A percentile compares a stretch with the other conserved stretches of the same genome.
Evolutionary conservation across 805 yeast genomes (phyloP).

Genomic region (Myxozyma nipponensis): DNA sequence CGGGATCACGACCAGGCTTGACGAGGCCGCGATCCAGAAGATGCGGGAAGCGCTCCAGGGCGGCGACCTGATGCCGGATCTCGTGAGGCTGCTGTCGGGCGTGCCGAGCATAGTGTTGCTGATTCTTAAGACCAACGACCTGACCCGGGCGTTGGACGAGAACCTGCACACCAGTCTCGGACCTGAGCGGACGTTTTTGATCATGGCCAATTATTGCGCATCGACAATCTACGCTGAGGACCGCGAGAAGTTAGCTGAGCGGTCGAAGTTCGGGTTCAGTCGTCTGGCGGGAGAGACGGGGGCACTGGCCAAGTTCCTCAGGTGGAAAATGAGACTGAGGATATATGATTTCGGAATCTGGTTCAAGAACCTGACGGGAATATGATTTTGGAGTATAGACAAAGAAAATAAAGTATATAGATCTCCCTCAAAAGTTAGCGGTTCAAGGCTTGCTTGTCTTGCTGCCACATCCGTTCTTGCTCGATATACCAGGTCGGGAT

Average conservation of each 20-base stretch:
- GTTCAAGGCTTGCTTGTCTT: conserved; percentile 5
- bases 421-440: background rate
- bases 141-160: conserved; percentile 86
- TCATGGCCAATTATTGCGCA: conserved; percentile 89
- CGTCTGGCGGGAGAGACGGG: background rate
- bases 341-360: conserved; percentile 13
- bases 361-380: conserved; percentile 5
- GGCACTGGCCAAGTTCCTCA: conserved; percentile 10
- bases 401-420: background rate
- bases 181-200: conserved; percentile 78
- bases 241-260: conserved; percentile 6
- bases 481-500: conserved; percentile 24
- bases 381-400: background rate
- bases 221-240: conserved; percentile 64
- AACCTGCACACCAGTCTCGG: conserved; percentile 77
- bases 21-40: conserved; percentile 56
- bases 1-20: conserved; percentile 48
- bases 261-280: background rate
- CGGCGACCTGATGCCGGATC: conserved; percentile 61
- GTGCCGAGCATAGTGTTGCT: conserved; percentile 84
- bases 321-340: conserved; percentile 10
- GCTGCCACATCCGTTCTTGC: conserved; percentile 22
- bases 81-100: conserved; percentile 72
- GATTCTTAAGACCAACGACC: conserved; percentile 88
- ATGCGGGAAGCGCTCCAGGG: conserved; percentile 65